Percentiles rank a stretch among this genome's conserved stretches.
These are phyloP conservation scores for Parathielavia appendiculata DNA, from an alignment of 495 filamentous ascomycete genomes.

Conservation along the genomic window DNA sequence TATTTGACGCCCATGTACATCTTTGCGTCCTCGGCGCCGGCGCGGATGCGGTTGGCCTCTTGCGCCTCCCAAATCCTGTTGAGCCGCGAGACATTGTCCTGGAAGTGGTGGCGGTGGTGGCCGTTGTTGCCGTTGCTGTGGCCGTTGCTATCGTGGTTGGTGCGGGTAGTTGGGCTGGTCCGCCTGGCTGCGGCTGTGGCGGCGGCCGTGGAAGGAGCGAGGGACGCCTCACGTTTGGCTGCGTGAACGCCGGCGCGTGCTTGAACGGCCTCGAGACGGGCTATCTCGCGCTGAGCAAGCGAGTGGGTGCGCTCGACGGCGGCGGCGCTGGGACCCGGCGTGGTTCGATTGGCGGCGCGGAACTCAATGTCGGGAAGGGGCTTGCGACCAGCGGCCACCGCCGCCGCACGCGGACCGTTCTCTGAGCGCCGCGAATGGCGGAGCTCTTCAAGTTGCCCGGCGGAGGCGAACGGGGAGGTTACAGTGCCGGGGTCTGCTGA, in stretches of 20 bases:
- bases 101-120: conserved; percentile 26
- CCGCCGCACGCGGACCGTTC: conserved; percentile 9
- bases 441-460: conserved; percentile 25
- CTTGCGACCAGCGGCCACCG: conserved; percentile 19
- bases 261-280: conserved; percentile 39
- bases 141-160: not conserved
- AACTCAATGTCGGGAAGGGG: conserved; percentile 31
- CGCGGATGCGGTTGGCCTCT: conserved; percentile 39
- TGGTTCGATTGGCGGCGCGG: conserved; percentile 30
- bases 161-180: not conserved
- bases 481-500: conserved; percentile 11
- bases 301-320: conserved; percentile 38
- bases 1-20: conserved; percentile 50
- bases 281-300: conserved; percentile 41
- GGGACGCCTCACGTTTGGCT: conserved; percentile 26
- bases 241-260: conserved; percentile 36
- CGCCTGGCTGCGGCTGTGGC: conserved; percentile 2
- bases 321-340: conserved; percentile 13
- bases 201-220: not conserved
- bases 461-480: conserved; percentile 12
- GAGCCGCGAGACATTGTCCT: conserved; percentile 41
- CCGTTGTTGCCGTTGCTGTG: not conserved
- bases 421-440: conserved; percentile 30
- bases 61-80: conserved; percentile 45
- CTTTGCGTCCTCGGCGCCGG: conserved; percentile 43